phyloP scores from a whole-genome alignment of 495 filamentous ascomycete species.

The Melanomma pulvis-pyrius region DNA sequence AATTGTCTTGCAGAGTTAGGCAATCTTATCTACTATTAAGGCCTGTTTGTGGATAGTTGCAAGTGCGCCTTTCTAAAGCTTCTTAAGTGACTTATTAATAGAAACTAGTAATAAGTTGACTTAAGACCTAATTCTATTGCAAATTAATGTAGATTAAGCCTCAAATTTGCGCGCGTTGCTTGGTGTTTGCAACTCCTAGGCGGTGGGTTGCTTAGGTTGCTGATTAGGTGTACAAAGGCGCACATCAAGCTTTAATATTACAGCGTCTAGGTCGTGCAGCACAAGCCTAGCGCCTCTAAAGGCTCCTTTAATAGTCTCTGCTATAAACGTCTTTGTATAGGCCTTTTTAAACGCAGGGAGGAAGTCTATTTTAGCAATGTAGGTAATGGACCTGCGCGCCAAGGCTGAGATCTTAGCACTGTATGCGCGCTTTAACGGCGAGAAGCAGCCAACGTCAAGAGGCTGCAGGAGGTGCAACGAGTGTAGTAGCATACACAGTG shows the following conservation, averaged over 20 bases:
- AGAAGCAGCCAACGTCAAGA: conserved; percentile 37
- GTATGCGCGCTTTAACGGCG: conserved; percentile 31
- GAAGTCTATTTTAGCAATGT: conserved; percentile 25
- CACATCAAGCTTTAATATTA: conserved; percentile 15
- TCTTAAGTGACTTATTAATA: conserved; percentile 12
- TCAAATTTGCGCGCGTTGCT: conserved; percentile 11
- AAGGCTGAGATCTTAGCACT: conserved; percentile 16
- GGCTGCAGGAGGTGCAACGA: conserved; percentile 39
- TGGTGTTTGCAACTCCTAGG: conserved; percentile 19
- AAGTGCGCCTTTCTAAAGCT: conserved; percentile 19
- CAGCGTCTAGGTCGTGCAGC: conserved; percentile 19
- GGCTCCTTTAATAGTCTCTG: conserved; percentile 19
- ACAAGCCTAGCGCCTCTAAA: conserved; percentile 36
- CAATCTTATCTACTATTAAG: conserved; percentile 14
- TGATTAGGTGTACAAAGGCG: not conserved
- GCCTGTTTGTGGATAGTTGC: conserved; percentile 11
- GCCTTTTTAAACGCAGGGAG: conserved; percentile 27
- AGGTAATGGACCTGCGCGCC: conserved; percentile 9
- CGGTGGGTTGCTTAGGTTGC: not conserved
- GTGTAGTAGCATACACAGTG: conserved; percentile 35
- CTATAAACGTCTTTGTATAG: conserved; percentile 3
- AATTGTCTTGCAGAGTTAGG: conserved; percentile 11
- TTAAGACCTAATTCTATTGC: conserved; percentile 3
- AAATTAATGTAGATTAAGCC: conserved; percentile 17
- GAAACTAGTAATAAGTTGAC: conserved; percentile 11